Conservation (phyloP, 2,329 filamentous ascomycete genomes). For the Fusarium tricinctum region DNA sequence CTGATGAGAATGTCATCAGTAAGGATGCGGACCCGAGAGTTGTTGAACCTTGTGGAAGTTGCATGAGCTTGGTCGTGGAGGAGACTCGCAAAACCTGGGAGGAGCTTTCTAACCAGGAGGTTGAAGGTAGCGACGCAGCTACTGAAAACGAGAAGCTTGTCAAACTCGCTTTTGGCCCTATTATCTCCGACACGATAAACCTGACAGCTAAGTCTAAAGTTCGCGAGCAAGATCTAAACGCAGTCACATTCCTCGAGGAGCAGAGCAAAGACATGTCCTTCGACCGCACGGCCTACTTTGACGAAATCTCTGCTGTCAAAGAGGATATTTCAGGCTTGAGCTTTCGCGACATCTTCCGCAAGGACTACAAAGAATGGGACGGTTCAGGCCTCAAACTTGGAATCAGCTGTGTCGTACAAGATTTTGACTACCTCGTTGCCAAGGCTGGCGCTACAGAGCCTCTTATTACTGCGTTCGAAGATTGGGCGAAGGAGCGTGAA, state of each 20-base stretch:
- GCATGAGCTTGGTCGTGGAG: conserved; percentile 76
- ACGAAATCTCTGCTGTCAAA: conserved; percentile 74
- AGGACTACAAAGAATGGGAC: conserved; percentile 88
- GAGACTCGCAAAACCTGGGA: conserved; percentile 72
- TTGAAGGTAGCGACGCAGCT: conserved; percentile 43
- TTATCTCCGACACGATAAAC: conserved; percentile 80
- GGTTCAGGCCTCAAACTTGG: conserved; percentile 71
- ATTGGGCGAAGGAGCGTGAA: conserved; percentile 68
- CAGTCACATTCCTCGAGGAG: conserved; percentile 71
- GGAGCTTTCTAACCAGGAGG: conserved; percentile 52
- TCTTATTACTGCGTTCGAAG: conserved; percentile 64
- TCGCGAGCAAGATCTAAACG: conserved; percentile 70
- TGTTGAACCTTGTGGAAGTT: conserved; percentile 78
- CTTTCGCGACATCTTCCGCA: conserved; percentile 78
- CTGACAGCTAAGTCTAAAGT: conserved; percentile 75
- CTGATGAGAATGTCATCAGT: conserved; percentile 73
- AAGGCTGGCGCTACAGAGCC: conserved; percentile 63
- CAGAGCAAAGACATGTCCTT: conserved; percentile 61
- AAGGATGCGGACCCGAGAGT: conserved; percentile 67
- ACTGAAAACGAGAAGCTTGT: conserved; percentile 71
- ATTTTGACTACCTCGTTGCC: conserved; percentile 70
- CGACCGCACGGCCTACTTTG: conserved; percentile 69
- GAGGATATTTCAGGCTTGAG: conserved; percentile 73
- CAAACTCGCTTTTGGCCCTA: conserved; percentile 75
- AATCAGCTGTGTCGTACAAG: conserved; percentile 75